These are phyloP conservation scores for Curvularia spicifera DNA, from an alignment of 2,329 filamentous ascomycete genomes.

Conservation along the genomic window DNA sequence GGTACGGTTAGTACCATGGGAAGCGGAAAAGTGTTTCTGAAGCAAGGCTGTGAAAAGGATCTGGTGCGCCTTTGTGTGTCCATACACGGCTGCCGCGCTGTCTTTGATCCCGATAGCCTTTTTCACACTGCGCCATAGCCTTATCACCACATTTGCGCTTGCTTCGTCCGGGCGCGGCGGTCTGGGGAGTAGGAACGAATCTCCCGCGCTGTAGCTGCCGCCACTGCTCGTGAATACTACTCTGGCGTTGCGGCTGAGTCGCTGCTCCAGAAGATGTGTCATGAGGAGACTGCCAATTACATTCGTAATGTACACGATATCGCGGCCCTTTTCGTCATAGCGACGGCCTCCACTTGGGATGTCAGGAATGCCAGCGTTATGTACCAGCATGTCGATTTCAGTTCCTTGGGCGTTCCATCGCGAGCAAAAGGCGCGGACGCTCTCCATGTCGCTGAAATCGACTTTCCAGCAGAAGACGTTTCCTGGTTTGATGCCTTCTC, in stretches of 20 bases:
- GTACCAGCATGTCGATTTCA: slow-evolving; percentile 25
- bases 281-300: slow-evolving; percentile 25
- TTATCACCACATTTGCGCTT: not conserved
- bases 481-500: not conserved
- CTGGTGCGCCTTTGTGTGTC: slow-evolving; percentile 22
- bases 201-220: slow-evolving; percentile 6
- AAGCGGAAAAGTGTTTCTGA: slow-evolving; percentile 15
- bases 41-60: slow-evolving; percentile 20
- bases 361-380: slow-evolving; percentile 26
- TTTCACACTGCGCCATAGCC: not conserved
- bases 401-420: slow-evolving; percentile 1
- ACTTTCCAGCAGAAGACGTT: slow-evolving; percentile 17
- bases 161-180: not conserved
- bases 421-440: slow-evolving; percentile 21
- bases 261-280: slow-evolving; percentile 20
- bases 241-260: slow-evolving; percentile 11
- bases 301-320: slow-evolving; percentile 23
- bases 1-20: not conserved
- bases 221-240: slow-evolving; percentile 25
- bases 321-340: slow-evolving; percentile 13
- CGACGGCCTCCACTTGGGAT: not conserved
- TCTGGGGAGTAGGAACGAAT: not conserved
- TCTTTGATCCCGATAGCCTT: not conserved
- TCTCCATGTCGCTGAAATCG: slow-evolving; percentile 19
- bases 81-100: slow-evolving; percentile 10